Evolutionary conservation across 2,329 filamentous ascomycete genomes (phyloP).

Genomic region (Fusarium siculi): DNA sequence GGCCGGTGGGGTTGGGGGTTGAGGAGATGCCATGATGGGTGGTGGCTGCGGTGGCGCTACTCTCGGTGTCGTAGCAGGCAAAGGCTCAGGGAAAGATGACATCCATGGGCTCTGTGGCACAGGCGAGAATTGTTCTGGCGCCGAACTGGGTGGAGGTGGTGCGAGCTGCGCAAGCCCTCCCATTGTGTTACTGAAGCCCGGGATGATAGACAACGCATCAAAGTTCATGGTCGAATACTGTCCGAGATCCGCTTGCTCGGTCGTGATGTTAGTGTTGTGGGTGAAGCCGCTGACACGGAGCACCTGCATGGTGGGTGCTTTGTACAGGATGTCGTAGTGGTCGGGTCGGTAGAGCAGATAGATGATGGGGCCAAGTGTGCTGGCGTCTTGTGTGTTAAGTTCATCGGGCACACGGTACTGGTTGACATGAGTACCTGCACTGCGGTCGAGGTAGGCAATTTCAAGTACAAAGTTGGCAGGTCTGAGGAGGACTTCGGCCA

Average conservation of each 20-base stretch:
- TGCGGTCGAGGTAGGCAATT: constrained; percentile 91
- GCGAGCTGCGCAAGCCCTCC: constrained; percentile 49
- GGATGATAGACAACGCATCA: constrained; percentile 58
- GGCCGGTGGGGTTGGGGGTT: constrained; percentile 46
- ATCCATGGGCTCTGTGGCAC: constrained; percentile 53
- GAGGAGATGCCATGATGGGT: constrained; percentile 47
- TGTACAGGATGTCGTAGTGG: constrained; percentile 96
- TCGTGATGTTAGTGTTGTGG: constrained; percentile 57
- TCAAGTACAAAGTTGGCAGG: constrained; percentile 83
- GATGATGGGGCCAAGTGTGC: constrained; percentile 61
- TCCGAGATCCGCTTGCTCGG: constrained; percentile 52
- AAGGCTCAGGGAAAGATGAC: constrained; percentile 44
- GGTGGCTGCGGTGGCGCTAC: constrained; percentile 41
- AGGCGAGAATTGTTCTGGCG: constrained; percentile 48
- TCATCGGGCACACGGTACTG: constrained; percentile 72
- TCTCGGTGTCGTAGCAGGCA: constrained; percentile 36
- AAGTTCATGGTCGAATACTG: constrained; percentile 57
- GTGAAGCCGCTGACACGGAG: constrained; percentile 61
- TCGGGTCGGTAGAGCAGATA: constrained; percentile 75
- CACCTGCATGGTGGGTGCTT: constrained; percentile 61
- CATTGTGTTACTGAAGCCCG: constrained; percentile 51
- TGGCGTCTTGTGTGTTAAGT: constrained; percentile 57
- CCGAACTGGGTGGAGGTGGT: constrained; percentile 45
- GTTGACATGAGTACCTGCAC: constrained; percentile 80
- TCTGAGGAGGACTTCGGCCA: constrained; percentile 83